Percentiles rank a stretch among this genome's conserved stretches.
Conservation (phyloP, 768 basidiomycete genomes). For the Russula sp. region DNA sequence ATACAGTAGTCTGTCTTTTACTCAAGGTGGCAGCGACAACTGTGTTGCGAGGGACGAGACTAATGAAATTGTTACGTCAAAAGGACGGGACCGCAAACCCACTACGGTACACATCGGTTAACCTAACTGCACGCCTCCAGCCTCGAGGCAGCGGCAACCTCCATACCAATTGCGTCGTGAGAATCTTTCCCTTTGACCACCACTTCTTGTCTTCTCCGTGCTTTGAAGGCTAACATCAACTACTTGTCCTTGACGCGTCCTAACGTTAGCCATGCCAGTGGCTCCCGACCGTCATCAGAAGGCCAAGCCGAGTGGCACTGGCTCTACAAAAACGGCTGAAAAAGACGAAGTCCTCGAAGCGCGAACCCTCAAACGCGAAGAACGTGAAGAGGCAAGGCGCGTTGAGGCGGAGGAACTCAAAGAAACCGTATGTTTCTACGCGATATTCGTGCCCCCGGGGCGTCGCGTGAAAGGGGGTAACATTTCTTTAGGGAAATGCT, state of each 20-base stretch:
- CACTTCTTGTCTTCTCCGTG: too few species aligned
- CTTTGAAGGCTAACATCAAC: too few species aligned
- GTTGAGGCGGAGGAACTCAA: constrained; percentile 2
- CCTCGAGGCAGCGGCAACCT: too few species aligned
- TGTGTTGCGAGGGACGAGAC: too few species aligned
- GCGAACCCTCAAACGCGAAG: background rate
- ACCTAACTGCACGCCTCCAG: too few species aligned
- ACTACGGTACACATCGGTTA: too few species aligned
- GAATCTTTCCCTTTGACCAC: too few species aligned
- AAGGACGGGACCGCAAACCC: too few species aligned
- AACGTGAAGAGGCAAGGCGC: background rate
- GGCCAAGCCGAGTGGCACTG: background rate
- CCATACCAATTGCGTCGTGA: too few species aligned
- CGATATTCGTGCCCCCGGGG: background rate
- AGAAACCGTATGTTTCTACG: constrained; percentile 3
- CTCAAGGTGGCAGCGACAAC: too few species aligned
- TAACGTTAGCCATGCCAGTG: background rate
- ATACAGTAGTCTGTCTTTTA: too few species aligned
- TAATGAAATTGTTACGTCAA: too few species aligned
- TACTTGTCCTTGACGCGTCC: background rate
- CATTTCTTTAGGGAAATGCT: constrained; percentile 37
- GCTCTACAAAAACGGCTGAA: background rate
- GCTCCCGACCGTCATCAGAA: background rate
- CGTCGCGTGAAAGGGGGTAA: background rate
- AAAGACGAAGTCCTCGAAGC: background rate